Evolutionary conservation across 306 rosid genomes (phyloP).

Genomic region (Dalbergia oliveri): DNA sequence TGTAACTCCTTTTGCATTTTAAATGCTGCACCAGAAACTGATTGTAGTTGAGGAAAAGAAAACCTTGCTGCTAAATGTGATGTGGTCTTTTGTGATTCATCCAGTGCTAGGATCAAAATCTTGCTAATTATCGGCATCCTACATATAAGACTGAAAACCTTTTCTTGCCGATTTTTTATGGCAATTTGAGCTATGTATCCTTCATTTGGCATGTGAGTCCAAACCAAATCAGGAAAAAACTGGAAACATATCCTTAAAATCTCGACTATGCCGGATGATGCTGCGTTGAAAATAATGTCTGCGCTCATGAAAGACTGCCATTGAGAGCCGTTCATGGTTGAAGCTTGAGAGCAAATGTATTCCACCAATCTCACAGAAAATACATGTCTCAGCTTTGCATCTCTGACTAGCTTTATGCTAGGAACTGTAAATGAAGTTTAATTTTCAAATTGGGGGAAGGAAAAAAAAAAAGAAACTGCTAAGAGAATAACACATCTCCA

Average conservation of each 20-base stretch:
- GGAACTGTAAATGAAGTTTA: slow-evolving; percentile 57
- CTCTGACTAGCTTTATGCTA: slow-evolving; percentile 51
- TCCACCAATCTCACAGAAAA: slow-evolving; percentile 55
- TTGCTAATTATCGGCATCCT: slow-evolving; percentile 52
- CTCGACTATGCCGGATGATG: slow-evolving; percentile 60
- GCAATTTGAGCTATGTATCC: slow-evolving; percentile 51
- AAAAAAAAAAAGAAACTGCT: slow-evolving; percentile 2
- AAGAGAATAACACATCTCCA: slow-evolving; percentile 9
- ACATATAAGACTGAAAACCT: slow-evolving; percentile 51
- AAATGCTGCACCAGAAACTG: slow-evolving; percentile 62
- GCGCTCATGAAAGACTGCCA: slow-evolving; percentile 47
- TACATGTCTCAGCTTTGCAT: slow-evolving; percentile 54
- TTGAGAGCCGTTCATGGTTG: slow-evolving; percentile 6
- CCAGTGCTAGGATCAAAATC: slow-evolving; percentile 35
- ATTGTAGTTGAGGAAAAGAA: slow-evolving; percentile 45
- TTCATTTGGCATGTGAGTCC: slow-evolving; percentile 47
- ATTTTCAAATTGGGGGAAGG: neutral
- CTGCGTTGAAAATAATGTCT: slow-evolving; percentile 37
- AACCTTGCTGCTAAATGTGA: slow-evolving; percentile 65
- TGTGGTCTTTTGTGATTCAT: slow-evolving; percentile 53
- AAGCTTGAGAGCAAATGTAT: slow-evolving; percentile 46
- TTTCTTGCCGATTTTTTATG: slow-evolving; percentile 57
- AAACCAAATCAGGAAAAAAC: slow-evolving; percentile 60
- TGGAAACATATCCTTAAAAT: slow-evolving; percentile 51
- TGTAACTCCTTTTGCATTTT: slow-evolving; percentile 70